Base-by-base conservation (phyloP, 164 flowering plant genomes). In the Umbellularia californica region DNA sequence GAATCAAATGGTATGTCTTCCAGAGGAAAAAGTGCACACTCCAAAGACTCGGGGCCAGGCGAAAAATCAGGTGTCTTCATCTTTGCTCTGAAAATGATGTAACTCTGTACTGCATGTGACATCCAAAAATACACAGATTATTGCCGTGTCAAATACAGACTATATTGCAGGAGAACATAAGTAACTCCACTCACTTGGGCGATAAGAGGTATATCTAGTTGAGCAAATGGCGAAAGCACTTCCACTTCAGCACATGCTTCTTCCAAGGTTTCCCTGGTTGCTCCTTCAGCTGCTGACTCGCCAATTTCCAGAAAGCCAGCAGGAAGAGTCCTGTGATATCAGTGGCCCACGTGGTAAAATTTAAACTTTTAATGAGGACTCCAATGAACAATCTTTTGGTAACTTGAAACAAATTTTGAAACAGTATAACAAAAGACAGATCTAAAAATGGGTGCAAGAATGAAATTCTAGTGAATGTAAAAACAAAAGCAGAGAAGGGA, bases 251-350 rank as follows among this genome's bases (percentile, higher is more conserved):
- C 99, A 75, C 90, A 77, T 69, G 98, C 97, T 85, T 95, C 99
- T 80, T 95, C 99, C 88, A 85, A 82, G 47, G 99, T 95, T 84
- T 95, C 99, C 84, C 98, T 88, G 68, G 86, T 79, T 72, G 99
- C 99, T 27, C 99, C 99, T 81, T 95, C 95, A 2, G 86, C 87
- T 64, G 97, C 94, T 70, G 99, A 95, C 84, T 95, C 99, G 20
- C 99, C 99, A 50, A 93, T 84, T 88, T 95, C 99, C 93, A 93
- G 63, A 84, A 85, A 95, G 75, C 99, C 98, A 81, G 99, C 97
- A 78, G 99, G 98, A 82, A 93, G 97, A 58, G 98, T 93, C 99
- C 99, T 92, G 76, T 55, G 15, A 82, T 24, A 79, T 67, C 20
- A 35, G 47, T 66, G 22, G 28, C 19, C 28, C 17, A 30, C 25